These are phyloP conservation scores for Trametes versicolor DNA, from an alignment of 1,284 basidiomycete genomes.

Conservation along the genomic window DNA sequence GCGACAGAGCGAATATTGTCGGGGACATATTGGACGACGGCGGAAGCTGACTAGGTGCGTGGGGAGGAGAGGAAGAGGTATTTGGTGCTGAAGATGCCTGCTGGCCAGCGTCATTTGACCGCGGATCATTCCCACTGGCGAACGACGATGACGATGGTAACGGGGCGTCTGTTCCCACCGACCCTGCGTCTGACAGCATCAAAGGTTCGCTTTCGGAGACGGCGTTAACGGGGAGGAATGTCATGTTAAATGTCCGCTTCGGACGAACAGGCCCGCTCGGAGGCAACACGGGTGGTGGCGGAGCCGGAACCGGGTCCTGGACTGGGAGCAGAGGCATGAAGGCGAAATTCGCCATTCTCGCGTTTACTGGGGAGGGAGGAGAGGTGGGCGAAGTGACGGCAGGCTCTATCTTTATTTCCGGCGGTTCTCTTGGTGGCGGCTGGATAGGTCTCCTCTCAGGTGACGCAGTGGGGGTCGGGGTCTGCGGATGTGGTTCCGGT, in stretches of 20 bases:
- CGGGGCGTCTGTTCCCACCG: conserved; percentile 20
- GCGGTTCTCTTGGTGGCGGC: conserved; percentile 25
- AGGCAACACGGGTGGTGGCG: conserved; percentile 22
- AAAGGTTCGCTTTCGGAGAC: conserved; percentile 21
- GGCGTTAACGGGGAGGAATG: conserved; percentile 42
- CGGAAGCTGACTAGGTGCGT: conserved; percentile 10
- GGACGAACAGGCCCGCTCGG: conserved; percentile 25
- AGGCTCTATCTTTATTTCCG: conserved; percentile 26
- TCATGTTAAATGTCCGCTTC: conserved; percentile 42
- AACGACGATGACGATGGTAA: conserved; percentile 25
- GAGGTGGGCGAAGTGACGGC: conserved; percentile 12
- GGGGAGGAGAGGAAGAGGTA: conserved; percentile 11
- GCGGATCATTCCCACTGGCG: conserved; percentile 27
- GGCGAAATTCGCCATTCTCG: conserved; percentile 35
- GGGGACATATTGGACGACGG: conserved; percentile 16
- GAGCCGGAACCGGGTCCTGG: conserved; percentile 31
- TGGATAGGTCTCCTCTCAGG: conserved; percentile 27
- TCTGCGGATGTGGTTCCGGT: conserved; percentile 25
- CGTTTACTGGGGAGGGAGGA: conserved; percentile 13
- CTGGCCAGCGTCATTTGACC: conserved; percentile 24
- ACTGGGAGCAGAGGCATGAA: conserved; percentile 44
- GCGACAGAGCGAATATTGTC: conserved; percentile 16
- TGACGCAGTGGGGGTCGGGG: conserved; percentile 30
- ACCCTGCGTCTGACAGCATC: conserved; percentile 8
- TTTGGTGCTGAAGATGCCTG: conserved; percentile 9